Conservation (phyloP, 1,284 basidiomycete genomes). For the Afroboletus lepidellus region DNA sequence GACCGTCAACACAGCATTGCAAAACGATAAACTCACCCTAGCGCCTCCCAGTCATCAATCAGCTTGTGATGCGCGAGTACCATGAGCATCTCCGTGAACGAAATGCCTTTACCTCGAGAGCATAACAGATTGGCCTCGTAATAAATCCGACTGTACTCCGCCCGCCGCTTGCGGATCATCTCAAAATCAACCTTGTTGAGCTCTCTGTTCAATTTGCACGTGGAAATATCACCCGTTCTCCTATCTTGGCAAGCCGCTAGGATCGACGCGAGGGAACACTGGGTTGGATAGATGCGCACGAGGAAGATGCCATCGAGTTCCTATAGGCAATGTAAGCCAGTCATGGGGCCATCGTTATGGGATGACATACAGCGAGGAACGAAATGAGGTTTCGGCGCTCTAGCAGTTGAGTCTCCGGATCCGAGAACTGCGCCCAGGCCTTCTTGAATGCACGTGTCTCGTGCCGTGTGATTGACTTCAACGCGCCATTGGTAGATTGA, state of each 20-base stretch:
- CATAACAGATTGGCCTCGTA: slow-evolving; percentile 82
- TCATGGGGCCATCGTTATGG: neutral
- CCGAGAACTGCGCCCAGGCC: slow-evolving; percentile 86
- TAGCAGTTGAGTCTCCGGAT: slow-evolving; percentile 71
- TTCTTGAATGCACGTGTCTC: slow-evolving; percentile 95
- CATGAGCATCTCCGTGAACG: slow-evolving; percentile 89
- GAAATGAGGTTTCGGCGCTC: slow-evolving; percentile 68
- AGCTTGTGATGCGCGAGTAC: slow-evolving; percentile 91
- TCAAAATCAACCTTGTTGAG: slow-evolving; percentile 66
- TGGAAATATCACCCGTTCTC: slow-evolving; percentile 56
- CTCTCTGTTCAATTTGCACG: slow-evolving; percentile 57
- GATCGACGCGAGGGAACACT: slow-evolving; percentile 63
- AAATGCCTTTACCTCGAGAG: slow-evolving; percentile 76
- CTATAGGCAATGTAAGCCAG: slow-evolving; percentile 37
- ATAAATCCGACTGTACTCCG: slow-evolving; percentile 73
- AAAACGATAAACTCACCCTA: slow-evolving; percentile 64
- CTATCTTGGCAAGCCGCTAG: slow-evolving; percentile 44
- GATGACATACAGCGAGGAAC: slow-evolving; percentile 75
- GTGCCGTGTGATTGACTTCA: slow-evolving; percentile 79
- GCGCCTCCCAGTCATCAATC: slow-evolving; percentile 84
- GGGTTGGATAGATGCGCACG: slow-evolving; percentile 76
- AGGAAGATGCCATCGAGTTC: slow-evolving; percentile 84
- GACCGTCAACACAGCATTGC: neutral
- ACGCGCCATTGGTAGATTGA: slow-evolving; percentile 78
- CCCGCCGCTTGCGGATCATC: slow-evolving; percentile 63